Percentiles rank a stretch among this genome's conserved stretches.
phyloP scores from a whole-genome alignment of 1,284 basidiomycete genomes.

The Omphalotus olearius region DNA sequence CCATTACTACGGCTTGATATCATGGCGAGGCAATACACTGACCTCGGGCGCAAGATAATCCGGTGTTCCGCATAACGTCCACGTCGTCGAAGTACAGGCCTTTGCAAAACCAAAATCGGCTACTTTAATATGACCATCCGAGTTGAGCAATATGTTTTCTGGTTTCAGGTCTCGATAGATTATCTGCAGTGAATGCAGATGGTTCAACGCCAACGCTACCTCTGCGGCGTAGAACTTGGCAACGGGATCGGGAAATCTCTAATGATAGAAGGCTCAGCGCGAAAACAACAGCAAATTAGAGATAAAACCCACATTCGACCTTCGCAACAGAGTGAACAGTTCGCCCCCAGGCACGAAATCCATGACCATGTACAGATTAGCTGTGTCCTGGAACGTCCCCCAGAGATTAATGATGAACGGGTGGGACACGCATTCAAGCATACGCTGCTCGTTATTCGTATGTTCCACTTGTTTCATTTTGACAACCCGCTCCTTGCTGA shows the following conservation, averaged over 20 bases:
- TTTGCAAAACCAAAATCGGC: conserved; percentile 99
- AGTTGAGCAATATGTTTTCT: conserved; percentile 91
- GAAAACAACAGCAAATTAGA: conserved; percentile 16
- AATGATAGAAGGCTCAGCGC: conserved; percentile 11
- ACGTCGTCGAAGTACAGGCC: conserved; percentile 84
- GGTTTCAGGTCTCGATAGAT: conserved; percentile 98
- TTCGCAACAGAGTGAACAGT: conserved; percentile 86
- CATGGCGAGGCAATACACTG: conserved; percentile 14
- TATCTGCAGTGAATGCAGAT: conserved; percentile 88
- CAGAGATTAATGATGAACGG: conserved; percentile 98
- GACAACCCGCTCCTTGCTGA: conserved; percentile 93
- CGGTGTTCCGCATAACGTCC: conserved; percentile 97
- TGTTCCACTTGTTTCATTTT: conserved; percentile 97
- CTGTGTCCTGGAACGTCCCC: conserved; percentile 94
- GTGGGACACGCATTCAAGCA: conserved; percentile 88
- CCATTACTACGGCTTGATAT: conserved; percentile 2
- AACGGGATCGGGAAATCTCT: conserved; percentile 97
- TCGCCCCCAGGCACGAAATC: conserved; percentile 99
- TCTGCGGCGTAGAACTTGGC: conserved; percentile 99
- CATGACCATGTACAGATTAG: conserved; percentile 99
- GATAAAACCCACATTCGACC: conserved; percentile 68
- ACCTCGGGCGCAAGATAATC: conserved; percentile 95
- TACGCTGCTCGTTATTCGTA: conserved; percentile 92
- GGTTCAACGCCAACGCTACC: conserved; percentile 92
- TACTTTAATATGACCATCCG: conserved; percentile 96